Percentiles rank a stretch among this genome's conserved stretches.
These are phyloP conservation scores for Calonectria ilicicola DNA, from an alignment of 2,329 filamentous ascomycete species.

Conservation along the genomic window DNA sequence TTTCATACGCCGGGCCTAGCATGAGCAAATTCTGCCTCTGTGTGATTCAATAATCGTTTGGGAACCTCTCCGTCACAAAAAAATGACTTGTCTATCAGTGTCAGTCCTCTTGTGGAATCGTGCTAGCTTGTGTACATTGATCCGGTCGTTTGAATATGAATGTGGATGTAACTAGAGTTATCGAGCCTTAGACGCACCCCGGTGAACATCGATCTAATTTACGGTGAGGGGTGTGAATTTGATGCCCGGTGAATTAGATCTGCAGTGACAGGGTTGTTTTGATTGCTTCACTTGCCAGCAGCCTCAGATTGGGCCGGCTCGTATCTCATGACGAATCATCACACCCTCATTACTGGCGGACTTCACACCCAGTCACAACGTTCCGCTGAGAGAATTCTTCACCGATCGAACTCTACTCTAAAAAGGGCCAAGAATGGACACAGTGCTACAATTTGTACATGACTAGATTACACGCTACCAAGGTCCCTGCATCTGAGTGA, in stretches of 20 bases:
- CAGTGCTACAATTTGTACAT: background rate
- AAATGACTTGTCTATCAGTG: too few relatives aligned
- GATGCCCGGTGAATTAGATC: background rate
- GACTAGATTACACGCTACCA: background rate
- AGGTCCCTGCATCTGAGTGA: conserved; percentile 4
- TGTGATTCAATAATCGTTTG: background rate
- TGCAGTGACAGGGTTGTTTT: background rate
- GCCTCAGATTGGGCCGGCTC: background rate
- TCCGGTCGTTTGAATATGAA: background rate
- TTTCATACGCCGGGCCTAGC: background rate
- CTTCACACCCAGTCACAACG: background rate
- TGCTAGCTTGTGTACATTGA: background rate
- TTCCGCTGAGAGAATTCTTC: background rate
- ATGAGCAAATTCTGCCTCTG: background rate
- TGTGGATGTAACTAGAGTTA: background rate
- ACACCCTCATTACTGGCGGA: background rate
- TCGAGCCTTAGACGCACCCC: background rate
- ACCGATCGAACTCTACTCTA: conserved; percentile 10
- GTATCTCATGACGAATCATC: conserved; percentile 1
- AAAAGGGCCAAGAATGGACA: background rate
- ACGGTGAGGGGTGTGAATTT: background rate
- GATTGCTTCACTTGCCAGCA: background rate
- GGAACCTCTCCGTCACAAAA: background rate
- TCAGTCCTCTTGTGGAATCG: background rate
- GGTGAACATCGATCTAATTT: background rate